These are phyloP conservation scores for Paecilomyces niveus DNA, from an alignment of 2,329 filamentous ascomycete species.

Conservation along the genomic window DNA sequence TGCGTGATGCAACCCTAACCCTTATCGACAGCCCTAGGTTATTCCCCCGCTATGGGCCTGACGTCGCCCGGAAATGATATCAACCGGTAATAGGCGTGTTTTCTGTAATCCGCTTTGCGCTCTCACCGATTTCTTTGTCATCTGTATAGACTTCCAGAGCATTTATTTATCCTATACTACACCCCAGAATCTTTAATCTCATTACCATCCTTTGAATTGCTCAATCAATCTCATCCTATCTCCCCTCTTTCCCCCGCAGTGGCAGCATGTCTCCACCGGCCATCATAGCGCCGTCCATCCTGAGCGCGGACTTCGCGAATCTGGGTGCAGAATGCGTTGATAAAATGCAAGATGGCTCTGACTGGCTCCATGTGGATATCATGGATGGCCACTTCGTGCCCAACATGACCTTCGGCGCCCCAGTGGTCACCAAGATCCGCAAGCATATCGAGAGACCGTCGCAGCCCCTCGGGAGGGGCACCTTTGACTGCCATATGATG, in stretches of 20 bases:
- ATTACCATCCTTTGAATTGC: not conserved
- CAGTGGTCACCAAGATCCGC: constrained; percentile 90
- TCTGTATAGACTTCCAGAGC: not conserved
- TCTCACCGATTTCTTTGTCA: not conserved
- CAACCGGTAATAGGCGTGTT: not conserved
- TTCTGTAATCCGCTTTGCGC: not conserved
- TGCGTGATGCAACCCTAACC: not conserved
- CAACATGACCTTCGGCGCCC: constrained; percentile 94
- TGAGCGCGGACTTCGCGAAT: constrained; percentile 89
- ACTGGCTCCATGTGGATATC: constrained; percentile 95
- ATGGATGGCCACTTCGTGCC: constrained; percentile 99
- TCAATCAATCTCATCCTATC: not conserved
- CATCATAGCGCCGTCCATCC: constrained; percentile 96
- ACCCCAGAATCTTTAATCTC: not conserved
- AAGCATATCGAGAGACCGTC: constrained; percentile 71
- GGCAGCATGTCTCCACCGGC: constrained; percentile 73
- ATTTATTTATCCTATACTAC: not conserved
- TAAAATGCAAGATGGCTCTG: constrained; percentile 79
- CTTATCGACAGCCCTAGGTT: not conserved
- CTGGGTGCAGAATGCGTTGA: constrained; percentile 78
- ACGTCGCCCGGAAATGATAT: not conserved
- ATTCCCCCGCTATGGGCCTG: not conserved
- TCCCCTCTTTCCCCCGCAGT: not conserved
- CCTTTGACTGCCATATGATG: constrained; percentile 99
- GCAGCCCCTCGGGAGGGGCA: constrained; percentile 67